Evolutionary conservation across 2,329 filamentous ascomycete genomes (phyloP), one percentile per base, ranked within the genome.

Genomic region (Sclerotinia subarctica): DNA sequence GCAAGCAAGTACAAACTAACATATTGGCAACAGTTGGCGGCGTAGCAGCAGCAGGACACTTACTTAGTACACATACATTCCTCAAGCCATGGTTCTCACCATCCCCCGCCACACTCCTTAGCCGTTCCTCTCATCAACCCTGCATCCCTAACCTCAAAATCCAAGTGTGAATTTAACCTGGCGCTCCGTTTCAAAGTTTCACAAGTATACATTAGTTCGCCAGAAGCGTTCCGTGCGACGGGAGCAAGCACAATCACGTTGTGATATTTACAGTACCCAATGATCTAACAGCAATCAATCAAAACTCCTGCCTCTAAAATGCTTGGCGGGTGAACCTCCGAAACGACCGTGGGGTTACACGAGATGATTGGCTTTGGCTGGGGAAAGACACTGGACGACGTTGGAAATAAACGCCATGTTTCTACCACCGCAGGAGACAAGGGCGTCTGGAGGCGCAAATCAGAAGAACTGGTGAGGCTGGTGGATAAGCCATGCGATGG

Each of bases 21-120:
- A 58, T 58, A 7, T n/a, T 58, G 44, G n/a, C 15, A 42, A 59
- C 56, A 29, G 17, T 59, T 59, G 56, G 24, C 56, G 56, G 56
- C 56, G 38, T 59, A 59, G 56, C 56, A 59, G 56, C 56, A 59
- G 29, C 56, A 59, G 29, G 26, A 59, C 56, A 56, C 52, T n/a
- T 24, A 11, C 21, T 11, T 24, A 13, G n/a, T 3, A 58, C 15
- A 46, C 5, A 21, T 38, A 38, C 38, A 38, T 46, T 24, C 42
- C 10, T 56, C 21, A 56, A 42, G 54, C 15, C 54, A 6, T 10
- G 35, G 17, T 46, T 11, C n/a, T 42, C n/a, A 26, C 19, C 7
- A 44, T 29, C 7, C 35, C 21, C 24, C 53, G 32, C 32, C 7
- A 26, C 35, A 44, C 35, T 8, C 3, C n/a, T 5, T n/a, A 58